phyloP scores from a whole-genome alignment of 805 yeast species.

The Nakazawaea ambrosiae region DNA sequence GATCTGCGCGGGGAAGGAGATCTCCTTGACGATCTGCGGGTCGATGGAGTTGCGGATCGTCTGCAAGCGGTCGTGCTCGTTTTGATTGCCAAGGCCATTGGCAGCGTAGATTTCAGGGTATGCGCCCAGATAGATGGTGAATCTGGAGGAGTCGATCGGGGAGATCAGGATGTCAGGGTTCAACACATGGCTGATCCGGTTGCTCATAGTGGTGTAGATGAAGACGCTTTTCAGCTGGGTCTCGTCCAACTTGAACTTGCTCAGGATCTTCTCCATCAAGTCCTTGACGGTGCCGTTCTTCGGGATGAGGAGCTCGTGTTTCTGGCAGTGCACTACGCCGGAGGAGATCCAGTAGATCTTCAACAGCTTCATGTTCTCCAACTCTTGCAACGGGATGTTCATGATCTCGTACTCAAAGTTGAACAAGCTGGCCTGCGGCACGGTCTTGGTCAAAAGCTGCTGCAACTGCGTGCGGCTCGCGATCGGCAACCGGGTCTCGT shows the following conservation, averaged over 20 bases:
- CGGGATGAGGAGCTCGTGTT: conserved; percentile 64
- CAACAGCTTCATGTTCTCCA: conserved; percentile 67
- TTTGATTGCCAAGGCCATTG: conserved; percentile 28
- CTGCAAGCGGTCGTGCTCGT: conserved; percentile 10
- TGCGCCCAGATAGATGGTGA: conserved; percentile 32
- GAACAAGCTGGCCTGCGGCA: conserved; percentile 35
- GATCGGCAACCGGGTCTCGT: conserved; percentile 48
- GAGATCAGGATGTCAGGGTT: conserved; percentile 28
- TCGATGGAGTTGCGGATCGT: conserved; percentile 6
- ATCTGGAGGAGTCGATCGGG: conserved; percentile 24
- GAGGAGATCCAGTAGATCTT: conserved; percentile 67
- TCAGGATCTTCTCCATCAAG: conserved; percentile 48
- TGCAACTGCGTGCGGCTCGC: conserved; percentile 27
- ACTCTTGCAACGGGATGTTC: conserved; percentile 65
- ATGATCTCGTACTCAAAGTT: conserved; percentile 69
- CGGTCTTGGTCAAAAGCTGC: conserved; percentile 31
- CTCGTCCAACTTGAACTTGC: conserved; percentile 44
- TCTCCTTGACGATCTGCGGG: neutral
- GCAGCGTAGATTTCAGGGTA: conserved; percentile 31
- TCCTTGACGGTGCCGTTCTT: conserved; percentile 48
- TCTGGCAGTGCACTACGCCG: conserved; percentile 63
- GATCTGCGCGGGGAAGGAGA: conserved; percentile 2
- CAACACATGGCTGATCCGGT: conserved; percentile 8
- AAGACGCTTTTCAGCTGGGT: conserved; percentile 38
- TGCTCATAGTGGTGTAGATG: conserved; percentile 45